These are phyloP conservation scores for Chenopodium berlandieri DNA, from an alignment of 148 eudicot genomes.

Conservation along the genomic window DNA sequence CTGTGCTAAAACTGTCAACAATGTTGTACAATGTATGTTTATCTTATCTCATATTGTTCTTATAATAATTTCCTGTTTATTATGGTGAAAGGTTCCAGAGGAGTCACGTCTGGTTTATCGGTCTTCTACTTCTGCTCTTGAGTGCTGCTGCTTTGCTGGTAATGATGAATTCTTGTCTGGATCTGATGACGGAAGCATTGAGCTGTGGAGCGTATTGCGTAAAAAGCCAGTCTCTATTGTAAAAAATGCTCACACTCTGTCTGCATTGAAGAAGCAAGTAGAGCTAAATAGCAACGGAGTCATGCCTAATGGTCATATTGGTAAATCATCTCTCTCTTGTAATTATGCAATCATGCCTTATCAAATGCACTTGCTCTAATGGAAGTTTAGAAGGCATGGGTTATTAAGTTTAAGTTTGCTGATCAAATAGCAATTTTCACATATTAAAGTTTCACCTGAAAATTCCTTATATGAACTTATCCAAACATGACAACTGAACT, in stretches of 20 bases:
- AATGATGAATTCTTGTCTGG: constrained; percentile 92
- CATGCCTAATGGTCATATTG: constrained; percentile 65
- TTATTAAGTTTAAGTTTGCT: not conserved
- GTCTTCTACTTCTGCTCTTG: constrained; percentile 81
- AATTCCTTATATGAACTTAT: not conserved
- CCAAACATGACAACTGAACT: not conserved
- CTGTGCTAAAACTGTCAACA: not conserved
- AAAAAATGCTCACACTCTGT: constrained; percentile 72
- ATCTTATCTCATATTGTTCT: not conserved
- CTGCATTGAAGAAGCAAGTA: constrained; percentile 20
- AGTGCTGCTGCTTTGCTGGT: constrained; percentile 76
- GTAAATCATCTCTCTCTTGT: constrained; percentile 29
- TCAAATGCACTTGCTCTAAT: not conserved
- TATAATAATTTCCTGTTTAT: constrained; percentile 7
- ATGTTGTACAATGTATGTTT: not conserved
- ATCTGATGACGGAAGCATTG: constrained; percentile 94
- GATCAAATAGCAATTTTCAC: not conserved
- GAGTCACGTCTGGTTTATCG: constrained; percentile 80
- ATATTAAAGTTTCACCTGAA: not conserved
- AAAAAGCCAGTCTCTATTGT: constrained; percentile 88
- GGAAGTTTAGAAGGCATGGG: not conserved
- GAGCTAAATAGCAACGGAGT: constrained; percentile 37
- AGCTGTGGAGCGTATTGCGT: constrained; percentile 72
- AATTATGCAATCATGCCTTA: not conserved
- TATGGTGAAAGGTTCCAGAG: constrained; percentile 70